These are phyloP conservation scores for Planoprotostelium fungivorum DNA, from an alignment of 78 protist genomes.

Conservation along the genomic window DNA sequence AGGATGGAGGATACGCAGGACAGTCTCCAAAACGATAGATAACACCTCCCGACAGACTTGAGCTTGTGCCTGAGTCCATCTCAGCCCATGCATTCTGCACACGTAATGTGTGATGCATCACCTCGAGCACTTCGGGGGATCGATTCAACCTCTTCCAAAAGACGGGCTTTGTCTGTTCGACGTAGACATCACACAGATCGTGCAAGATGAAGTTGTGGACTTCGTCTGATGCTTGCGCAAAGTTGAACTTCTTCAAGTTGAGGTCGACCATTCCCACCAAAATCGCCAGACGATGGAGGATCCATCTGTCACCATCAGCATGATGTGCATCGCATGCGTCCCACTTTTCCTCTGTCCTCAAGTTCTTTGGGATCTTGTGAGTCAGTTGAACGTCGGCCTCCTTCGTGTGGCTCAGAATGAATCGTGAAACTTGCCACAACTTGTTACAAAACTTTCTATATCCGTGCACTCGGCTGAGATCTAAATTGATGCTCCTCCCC, in stretches of 20 bases:
- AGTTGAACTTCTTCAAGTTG: constrained; percentile 21
- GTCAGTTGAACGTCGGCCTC: background rate
- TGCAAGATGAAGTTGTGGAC: constrained; percentile 40
- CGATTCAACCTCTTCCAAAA: background rate
- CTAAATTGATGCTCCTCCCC: constrained; percentile 72
- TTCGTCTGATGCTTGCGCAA: constrained; percentile 27
- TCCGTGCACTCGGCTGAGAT: constrained; percentile 60
- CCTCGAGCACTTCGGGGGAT: background rate
- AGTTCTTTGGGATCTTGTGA: background rate
- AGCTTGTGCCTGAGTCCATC: constrained; percentile 10
- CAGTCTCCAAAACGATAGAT: constrained; percentile 13
- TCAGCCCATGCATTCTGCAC: background rate
- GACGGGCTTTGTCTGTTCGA: constrained; percentile 47
- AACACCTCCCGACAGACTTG: constrained; percentile 23
- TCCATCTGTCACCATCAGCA: constrained; percentile 78
- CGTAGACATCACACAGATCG: constrained; percentile 70
- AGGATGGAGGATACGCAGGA: constrained; percentile 84
- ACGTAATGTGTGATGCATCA: background rate
- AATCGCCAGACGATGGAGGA: constrained; percentile 23
- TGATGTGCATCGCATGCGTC: constrained; percentile 3
- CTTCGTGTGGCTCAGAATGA: constrained; percentile 1
- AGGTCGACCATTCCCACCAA: constrained; percentile 28
- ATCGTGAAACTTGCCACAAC: constrained; percentile 81
- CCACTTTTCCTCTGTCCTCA: constrained; percentile 1
- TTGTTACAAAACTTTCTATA: constrained; percentile 86